A percentile compares a stretch with the other conserved stretches of the same genome.
phyloP scores from a whole-genome alignment of 805 yeast species.

The Candida incommunis region DNA sequence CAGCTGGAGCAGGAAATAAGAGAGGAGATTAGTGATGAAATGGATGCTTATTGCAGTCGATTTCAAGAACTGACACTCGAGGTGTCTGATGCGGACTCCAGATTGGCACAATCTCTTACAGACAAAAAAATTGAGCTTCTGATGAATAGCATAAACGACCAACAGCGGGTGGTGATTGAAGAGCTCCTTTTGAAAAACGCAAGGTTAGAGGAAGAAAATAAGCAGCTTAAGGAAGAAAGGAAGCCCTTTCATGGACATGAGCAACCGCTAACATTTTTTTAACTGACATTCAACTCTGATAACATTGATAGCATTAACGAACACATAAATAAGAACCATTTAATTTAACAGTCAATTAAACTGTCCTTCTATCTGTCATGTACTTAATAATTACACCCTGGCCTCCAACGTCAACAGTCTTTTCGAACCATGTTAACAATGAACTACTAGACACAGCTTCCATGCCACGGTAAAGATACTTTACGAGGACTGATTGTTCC shows the following conservation, averaged over 20 bases:
- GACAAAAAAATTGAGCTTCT: conserved; percentile 13
- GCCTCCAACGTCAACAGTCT: conserved; percentile 71
- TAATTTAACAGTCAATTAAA: conserved; percentile 22
- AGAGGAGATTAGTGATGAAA: conserved; percentile 16
- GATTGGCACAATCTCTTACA: conserved; percentile 8
- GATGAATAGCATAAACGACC: not conserved
- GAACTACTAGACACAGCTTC: conserved; percentile 49
- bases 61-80: conserved; percentile 17
- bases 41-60: conserved; percentile 15
- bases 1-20: conserved; percentile 13
- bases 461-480: conserved; percentile 82
- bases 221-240: not conserved
- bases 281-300: not conserved
- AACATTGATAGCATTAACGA: not conserved
- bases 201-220: not conserved
- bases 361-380: conserved; percentile 72
- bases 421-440: conserved; percentile 83
- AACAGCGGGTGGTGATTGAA: not conserved
- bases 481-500: conserved; percentile 66
- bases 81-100: conserved; percentile 8
- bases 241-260: not conserved
- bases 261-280: not conserved
- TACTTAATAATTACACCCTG: conserved; percentile 80
- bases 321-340: not conserved
- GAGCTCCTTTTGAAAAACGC: not conserved